phyloP scores from a whole-genome alignment of 1,139 yeast genomes.

The Taphrina deformans region DNA sequence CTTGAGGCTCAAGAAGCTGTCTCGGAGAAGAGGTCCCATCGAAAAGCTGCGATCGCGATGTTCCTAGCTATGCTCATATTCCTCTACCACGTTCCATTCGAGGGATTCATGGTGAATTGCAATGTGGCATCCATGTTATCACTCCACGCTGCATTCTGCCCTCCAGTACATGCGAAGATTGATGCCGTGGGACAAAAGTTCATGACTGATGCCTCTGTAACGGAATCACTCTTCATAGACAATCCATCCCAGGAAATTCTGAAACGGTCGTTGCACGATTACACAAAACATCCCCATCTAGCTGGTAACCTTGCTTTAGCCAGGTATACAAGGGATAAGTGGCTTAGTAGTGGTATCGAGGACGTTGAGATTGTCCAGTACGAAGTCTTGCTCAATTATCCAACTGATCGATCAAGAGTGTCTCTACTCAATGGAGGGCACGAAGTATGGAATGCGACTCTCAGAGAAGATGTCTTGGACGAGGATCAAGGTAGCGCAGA shows the following conservation, averaged over 20 bases:
- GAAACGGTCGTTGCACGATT: constrained; percentile 51
- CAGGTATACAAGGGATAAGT: constrained; percentile 63
- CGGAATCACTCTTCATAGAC: constrained; percentile 20
- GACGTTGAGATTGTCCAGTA: constrained; percentile 56
- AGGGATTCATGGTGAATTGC: background rate
- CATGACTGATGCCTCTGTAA: background rate
- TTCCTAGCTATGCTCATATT: background rate
- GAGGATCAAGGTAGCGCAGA: constrained; percentile 60
- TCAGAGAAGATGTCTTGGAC: constrained; percentile 67
- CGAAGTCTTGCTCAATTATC: constrained; percentile 63
- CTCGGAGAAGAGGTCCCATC: background rate
- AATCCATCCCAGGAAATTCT: constrained; percentile 16
- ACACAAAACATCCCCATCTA: constrained; percentile 55
- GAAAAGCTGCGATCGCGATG: background rate
- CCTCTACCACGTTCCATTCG: background rate
- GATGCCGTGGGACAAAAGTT: constrained; percentile 5
- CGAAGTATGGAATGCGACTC: constrained; percentile 59
- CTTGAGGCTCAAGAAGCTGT: background rate
- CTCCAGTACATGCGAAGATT: background rate
- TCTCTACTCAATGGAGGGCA: constrained; percentile 53
- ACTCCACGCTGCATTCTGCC: background rate
- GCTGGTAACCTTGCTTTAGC: constrained; percentile 70
- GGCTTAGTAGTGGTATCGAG: constrained; percentile 61
- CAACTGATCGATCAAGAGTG: constrained; percentile 44
- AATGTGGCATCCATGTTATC: background rate